Base-by-base conservation (phyloP, 345 rosid genomes). In the Lumnitzera littorea region DNA sequence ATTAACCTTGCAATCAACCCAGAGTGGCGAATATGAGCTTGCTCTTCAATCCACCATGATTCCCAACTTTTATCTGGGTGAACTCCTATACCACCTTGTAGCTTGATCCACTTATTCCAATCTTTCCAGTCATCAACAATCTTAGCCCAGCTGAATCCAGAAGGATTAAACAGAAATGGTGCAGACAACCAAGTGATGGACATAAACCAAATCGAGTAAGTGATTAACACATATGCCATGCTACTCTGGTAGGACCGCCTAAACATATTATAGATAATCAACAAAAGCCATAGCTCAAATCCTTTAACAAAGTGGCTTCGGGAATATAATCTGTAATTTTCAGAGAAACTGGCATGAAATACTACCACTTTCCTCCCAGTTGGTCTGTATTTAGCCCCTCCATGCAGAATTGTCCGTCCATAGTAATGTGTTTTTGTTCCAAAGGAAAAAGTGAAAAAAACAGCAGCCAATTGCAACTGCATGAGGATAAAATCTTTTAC, bases 21-120 rank as follows among this genome's bases (percentile, higher is more conserved):
- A 10, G 92, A 87, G 56, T 72, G 85, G 58, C 73, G 82, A 50
- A 92, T 84, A 74, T 87, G 98, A 27, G 82, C 80, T 75, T 92
- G 98, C 67, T 89, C 96, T 17, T 89, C 96, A 27, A 70, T 73
- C 98, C 98, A 92, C 98, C 98, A 92, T 15, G 98, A 89, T 62
- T 92, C 84, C 98, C 98, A 92, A 75, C 98, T 92, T 75, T 87
- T 92, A 56, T 92, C 96, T 54, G 86, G 89, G 58, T 84, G 94
- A 69, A 89, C 88, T 55, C 98, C 98, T 27, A 92, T 89, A 12
- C 98, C 98, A 24, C 96, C 98, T 82, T 86, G 91, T 70, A 76
- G 85, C 72, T 82, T 85, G 66, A 89, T 92, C 98, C 98, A 92
- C 84, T 84, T 89, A 71, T 89, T 92, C 98, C 96, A 92, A 41